Evolutionary conservation across 148 eudicot species (phyloP).

Genomic region (Talinum fruticosum): DNA sequence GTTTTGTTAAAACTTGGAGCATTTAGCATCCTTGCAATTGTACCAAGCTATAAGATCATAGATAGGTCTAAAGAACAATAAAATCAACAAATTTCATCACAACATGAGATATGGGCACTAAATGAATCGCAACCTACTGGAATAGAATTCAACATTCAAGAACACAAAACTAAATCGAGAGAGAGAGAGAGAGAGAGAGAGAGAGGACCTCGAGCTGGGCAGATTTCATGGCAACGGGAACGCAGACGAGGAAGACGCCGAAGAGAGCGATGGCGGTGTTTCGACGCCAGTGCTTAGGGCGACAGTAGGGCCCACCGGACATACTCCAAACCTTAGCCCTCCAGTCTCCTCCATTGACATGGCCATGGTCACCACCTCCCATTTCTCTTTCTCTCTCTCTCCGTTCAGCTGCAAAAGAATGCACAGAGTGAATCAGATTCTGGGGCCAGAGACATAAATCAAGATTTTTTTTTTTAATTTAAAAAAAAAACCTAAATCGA

Average conservation of each 20-base stretch:
- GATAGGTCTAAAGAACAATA: background rate
- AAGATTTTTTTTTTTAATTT: no score
- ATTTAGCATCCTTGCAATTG: background rate
- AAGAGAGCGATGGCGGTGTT: constrained; percentile 83
- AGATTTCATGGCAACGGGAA: constrained; percentile 87
- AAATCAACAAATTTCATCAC: background rate
- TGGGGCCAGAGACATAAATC: background rate
- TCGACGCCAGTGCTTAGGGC: constrained; percentile 90
- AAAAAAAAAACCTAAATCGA: constrained; percentile 23
- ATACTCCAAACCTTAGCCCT: constrained; percentile 86
- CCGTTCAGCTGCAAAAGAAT: constrained; percentile 10
- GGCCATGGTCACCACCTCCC: constrained; percentile 61
- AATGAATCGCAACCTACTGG: background rate
- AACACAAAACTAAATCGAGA: background rate
- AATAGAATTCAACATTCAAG: background rate
- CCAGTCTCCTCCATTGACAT: constrained; percentile 64
- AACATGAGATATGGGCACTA: background rate
- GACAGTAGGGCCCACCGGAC: constrained; percentile 86
- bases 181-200: background rate
- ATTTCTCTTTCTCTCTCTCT: constrained; percentile 30
- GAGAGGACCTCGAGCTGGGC: constrained; percentile 75
- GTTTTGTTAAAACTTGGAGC: background rate
- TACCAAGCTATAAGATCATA: background rate
- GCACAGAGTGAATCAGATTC: background rate
- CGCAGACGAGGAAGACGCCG: constrained; percentile 75